phyloP scores from a whole-genome alignment of 2,329 filamentous ascomycete species.

The Fusarium dimerum region DNA sequence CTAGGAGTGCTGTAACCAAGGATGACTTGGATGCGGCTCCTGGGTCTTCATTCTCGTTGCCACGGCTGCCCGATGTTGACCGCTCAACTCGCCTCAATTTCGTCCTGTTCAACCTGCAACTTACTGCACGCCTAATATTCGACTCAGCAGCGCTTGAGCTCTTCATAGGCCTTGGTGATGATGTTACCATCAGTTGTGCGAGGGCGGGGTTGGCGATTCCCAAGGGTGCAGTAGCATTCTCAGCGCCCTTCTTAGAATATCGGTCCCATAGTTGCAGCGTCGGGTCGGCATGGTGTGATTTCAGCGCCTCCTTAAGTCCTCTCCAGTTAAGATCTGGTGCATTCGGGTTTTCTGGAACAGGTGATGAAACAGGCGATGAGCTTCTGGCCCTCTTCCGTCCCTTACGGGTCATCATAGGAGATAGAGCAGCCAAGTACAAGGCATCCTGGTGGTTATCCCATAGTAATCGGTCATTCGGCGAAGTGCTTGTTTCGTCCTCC shows the following conservation, averaged over 20 bases:
- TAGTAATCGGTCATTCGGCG: slow-evolving; percentile 61
- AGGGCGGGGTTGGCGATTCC: slow-evolving; percentile 58
- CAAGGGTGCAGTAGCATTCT: slow-evolving; percentile 42
- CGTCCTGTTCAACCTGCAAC: slow-evolving; percentile 70
- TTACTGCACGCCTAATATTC: slow-evolving; percentile 63
- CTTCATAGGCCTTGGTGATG: slow-evolving; percentile 64
- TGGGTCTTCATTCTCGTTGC: slow-evolving; percentile 39
- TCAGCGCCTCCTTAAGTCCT: slow-evolving; percentile 58
- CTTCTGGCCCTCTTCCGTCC: slow-evolving; percentile 70
- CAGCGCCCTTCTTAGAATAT: slow-evolving; percentile 55
- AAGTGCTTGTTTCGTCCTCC: slow-evolving; percentile 49
- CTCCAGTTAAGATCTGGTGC: slow-evolving; percentile 57
- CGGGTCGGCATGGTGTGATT: slow-evolving; percentile 70
- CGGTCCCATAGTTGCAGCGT: slow-evolving; percentile 77
- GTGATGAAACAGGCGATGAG: slow-evolving; percentile 72
- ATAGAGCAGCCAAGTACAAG: slow-evolving; percentile 43
- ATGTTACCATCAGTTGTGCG: slow-evolving; percentile 68
- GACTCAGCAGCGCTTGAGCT: slow-evolving; percentile 36
- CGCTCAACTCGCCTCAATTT: slow-evolving; percentile 66
- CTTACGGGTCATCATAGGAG: slow-evolving; percentile 50
- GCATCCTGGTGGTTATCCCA: slow-evolving; percentile 57
- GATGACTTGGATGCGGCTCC: slow-evolving; percentile 57
- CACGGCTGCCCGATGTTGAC: slow-evolving; percentile 39
- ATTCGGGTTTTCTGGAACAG: slow-evolving; percentile 48
- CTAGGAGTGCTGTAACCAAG: slow-evolving; percentile 63